Base-by-base conservation (phyloP, 23 red algal species). In the Gracilaria domingensis region DNA sequence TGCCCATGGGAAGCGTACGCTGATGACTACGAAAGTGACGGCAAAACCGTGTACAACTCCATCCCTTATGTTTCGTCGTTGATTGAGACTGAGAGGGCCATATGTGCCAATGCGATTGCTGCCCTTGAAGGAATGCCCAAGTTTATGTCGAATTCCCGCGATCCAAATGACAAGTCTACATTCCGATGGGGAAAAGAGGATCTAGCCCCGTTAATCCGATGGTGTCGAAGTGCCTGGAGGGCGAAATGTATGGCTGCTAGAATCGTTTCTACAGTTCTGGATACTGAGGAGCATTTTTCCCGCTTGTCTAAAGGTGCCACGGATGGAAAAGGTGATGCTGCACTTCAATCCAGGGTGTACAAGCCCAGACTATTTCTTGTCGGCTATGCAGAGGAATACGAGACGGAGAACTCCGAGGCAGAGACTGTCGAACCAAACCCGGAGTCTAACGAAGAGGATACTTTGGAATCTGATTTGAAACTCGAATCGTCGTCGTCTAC, bases 211-310 rank as follows among this genome's bases (percentile, higher is more conserved):
- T 30, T 90, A 20, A 50, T 92, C 7, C 76, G 89, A 74, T 83
- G 89, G 78, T 42, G 62, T 38, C 89, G 89, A 32, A 75, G 79
- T n/a, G 61, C 72, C 34, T 92, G 89, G 89, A 82, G 80, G 57
- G 89, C 79, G 8, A 92, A 92, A 49, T 83, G 79, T 47, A 60
- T 92, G 78, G 78, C 48, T 47, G 59, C 89, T 21, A 60, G 89
- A 51, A 92, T 92, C 42, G 89, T 92, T 61, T 64, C 60, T n/a
- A 84, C 89, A 4, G 24, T 92, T 7, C 30, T 76, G 33, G 79
- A 84, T 49, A 50, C 65, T 49, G 79, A 83, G 40, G 80, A 90
- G n/a, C 29, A 44, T 26, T 50, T 90, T 9, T 65, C 42, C 29
- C 21, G 58, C 38, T 17, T 38, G 17, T 44, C 57, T 18, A n/a